phyloP scores from a whole-genome alignment of 306 rosid genomes.

The Prosopis cineraria region DNA sequence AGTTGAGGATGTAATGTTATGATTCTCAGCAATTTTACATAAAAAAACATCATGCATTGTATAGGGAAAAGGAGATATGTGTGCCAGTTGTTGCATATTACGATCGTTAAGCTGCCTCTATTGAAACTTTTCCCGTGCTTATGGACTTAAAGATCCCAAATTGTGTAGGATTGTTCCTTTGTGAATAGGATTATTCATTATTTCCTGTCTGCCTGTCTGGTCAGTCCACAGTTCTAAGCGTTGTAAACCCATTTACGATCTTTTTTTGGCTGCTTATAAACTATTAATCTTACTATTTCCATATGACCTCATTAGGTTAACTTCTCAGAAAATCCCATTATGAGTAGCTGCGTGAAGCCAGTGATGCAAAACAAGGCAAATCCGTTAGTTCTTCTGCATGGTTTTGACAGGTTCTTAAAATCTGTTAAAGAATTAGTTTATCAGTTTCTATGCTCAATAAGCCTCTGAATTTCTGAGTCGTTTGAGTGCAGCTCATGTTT shows the following conservation, averaged over 20 bases:
- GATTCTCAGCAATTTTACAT: background rate
- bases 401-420: slow-evolving; percentile 73
- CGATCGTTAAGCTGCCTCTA: background rate
- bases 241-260: background rate
- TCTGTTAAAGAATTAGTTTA: slow-evolving; percentile 12
- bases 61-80: background rate
- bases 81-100: background rate
- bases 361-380: slow-evolving; percentile 41
- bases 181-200: background rate
- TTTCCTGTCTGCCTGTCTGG: background rate
- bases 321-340: slow-evolving; percentile 51
- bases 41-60: background rate
- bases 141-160: background rate
- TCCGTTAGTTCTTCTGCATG: slow-evolving; percentile 87
- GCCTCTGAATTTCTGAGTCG: slow-evolving; percentile 31
- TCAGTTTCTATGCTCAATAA: slow-evolving; percentile 13
- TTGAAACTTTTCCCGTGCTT: background rate
- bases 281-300: slow-evolving; percentile 16
- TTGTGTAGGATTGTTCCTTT: background rate
- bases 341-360: slow-evolving; percentile 85
- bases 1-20: background rate
- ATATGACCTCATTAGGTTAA: slow-evolving; percentile 47
- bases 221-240: background rate
- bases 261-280: background rate
- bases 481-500: slow-evolving; percentile 80